Conservation (phyloP, 148 eudicot species). For the Rhododendron mucronatum region DNA sequence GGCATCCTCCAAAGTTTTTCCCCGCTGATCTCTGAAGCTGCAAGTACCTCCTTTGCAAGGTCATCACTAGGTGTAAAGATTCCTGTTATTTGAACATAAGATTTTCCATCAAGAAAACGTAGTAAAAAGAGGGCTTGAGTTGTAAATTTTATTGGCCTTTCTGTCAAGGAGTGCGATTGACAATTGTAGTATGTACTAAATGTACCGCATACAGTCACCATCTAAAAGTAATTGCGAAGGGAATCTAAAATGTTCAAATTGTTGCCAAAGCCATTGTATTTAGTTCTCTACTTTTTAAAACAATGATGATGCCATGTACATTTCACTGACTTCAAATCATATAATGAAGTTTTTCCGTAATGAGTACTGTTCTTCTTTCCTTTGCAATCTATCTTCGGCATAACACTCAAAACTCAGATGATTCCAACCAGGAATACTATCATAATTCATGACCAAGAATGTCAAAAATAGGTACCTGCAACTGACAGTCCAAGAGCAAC, state of each 20-base stretch:
- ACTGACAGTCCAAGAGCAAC: slow-evolving; percentile 93
- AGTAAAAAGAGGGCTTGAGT: not conserved
- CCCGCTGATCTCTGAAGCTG: slow-evolving; percentile 72
- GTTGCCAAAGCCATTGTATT: not conserved
- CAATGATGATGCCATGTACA: not conserved
- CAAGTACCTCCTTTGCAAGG: slow-evolving; percentile 72
- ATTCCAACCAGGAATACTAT: not conserved
- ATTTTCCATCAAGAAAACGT: not conserved
- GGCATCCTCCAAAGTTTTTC: slow-evolving; percentile 98
- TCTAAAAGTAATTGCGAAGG: not conserved
- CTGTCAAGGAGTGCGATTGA: not conserved
- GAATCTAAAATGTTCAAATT: not conserved
- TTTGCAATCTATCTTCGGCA: not conserved
- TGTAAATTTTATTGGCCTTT: not conserved
- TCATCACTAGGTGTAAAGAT: slow-evolving; percentile 80
- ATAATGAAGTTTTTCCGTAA: not conserved
- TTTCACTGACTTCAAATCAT: not conserved
- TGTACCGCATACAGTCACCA: not conserved
- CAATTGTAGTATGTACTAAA: not conserved
- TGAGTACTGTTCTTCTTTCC: not conserved
- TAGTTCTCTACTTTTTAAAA: not conserved
- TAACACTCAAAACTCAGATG: not conserved
- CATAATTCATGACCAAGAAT: not conserved
- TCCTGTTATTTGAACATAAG: slow-evolving; percentile 34
- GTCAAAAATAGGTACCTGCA: slow-evolving; percentile 55